Percentiles rank a stretch among this genome's conserved stretches.
These are phyloP conservation scores for Cruciata laevipes DNA, from an alignment of 257 asterid species.

Conservation along the genomic window DNA sequence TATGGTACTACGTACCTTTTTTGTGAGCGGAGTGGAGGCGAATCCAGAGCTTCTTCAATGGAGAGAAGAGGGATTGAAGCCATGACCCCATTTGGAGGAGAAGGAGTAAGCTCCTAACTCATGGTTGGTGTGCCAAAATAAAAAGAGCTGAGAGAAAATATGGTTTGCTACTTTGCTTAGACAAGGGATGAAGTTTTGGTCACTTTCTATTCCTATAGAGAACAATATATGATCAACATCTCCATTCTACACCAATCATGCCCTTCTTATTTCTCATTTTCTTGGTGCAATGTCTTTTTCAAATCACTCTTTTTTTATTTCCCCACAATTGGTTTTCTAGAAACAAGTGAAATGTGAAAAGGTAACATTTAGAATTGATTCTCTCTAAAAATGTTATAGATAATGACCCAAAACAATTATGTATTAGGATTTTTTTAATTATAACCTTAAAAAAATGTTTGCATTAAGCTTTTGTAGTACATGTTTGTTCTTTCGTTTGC, in stretches of 20 bases:
- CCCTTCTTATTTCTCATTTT: constrained; percentile 21
- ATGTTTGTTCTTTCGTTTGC: too few species aligned
- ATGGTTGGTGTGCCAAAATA: constrained; percentile 39
- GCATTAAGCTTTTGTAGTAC: too few species aligned
- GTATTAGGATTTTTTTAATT: too few species aligned
- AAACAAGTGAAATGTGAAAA: too few species aligned
- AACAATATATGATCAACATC: constrained; percentile 22
- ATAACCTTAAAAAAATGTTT: too few species aligned
- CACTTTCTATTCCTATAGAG: constrained; percentile 19
- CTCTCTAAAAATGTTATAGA: too few species aligned
- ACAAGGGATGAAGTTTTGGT: constrained; percentile 81
- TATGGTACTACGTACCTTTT: constrained; percentile 45
- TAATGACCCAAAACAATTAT: too few species aligned
- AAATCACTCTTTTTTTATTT: constrained; percentile 32
- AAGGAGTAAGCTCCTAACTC: constrained; percentile 28
- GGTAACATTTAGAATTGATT: too few species aligned
- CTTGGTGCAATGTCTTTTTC: constrained; percentile 62
- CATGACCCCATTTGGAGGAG: constrained; percentile 61
- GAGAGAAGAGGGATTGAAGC: constrained; percentile 89
- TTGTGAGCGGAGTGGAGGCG: constrained; percentile 62
- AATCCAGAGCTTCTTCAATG: constrained; percentile 82
- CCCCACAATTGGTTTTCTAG: too few species aligned
- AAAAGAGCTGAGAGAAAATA: constrained; percentile 24
- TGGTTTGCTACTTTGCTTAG: constrained; percentile 58
- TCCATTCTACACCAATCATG: constrained; percentile 52